Evolutionary conservation across 352 stramenopile species (phyloP), one percentile per base, ranked within the genome.

Genomic region (Pythium insidiosum): DNA sequence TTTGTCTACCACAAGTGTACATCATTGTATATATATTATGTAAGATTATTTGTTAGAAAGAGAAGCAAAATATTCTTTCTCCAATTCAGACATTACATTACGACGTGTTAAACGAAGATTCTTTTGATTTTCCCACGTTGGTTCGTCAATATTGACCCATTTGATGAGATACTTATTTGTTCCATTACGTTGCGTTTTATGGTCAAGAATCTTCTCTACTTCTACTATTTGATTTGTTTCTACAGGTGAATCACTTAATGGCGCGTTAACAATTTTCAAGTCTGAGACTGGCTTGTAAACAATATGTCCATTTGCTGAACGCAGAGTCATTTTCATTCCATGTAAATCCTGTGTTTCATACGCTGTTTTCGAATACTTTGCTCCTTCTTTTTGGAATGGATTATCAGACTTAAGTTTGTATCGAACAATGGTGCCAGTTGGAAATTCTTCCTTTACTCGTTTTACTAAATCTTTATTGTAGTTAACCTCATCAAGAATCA

Each of bases 271-370:
- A 4, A 50, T 11, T 29, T 59, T 59, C 0, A 67, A 11, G 33
- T 64, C 53, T 19, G 57, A 59, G 16, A 25, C 37, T 12, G 53
- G 3, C 11, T 57, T 60, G 45, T 57, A 67, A 2, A 61, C 40
- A 0, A 43, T 57, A 44, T 65, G 53, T 13, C 37, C 47, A 42
- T 71, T 71, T 22, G 61, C 65, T 11, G 54, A 67, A 5, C 47
- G 31, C 30, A 67, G 59, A 23, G 56, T 21, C 1, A 58, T 15
- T 37, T 38, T 30, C 4, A 58, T 61, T 5, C 56, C 51, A 50
- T 66, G 52, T 6, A 70, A 47, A 20, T 39, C 56, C 24, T 59
- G 43, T 2, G 61, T 26, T 35, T 40, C 12, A 41, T 53, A 53
- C 5, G 36, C 38, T 12, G 38, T 42, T 47, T 45, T 47, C 18